Base-by-base conservation (phyloP, 805 yeast genomes). In the Starmerella kuoi region DNA sequence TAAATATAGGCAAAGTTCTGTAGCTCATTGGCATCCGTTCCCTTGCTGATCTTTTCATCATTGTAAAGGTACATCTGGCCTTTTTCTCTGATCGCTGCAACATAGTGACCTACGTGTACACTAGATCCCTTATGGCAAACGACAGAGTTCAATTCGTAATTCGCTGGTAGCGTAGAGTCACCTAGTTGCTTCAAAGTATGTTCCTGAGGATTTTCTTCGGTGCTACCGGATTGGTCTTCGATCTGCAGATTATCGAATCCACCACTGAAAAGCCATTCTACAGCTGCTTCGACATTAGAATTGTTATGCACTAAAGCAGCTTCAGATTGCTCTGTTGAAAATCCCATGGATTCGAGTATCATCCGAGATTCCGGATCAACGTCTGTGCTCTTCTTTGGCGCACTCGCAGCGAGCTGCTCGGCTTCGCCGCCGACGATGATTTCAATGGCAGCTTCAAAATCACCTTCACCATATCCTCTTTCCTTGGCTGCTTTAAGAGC, bases 81-180 rank as follows among this genome's bases (percentile, higher is more conserved):
- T 53, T 58, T 40, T 45, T 73, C 72, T 42, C 67, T 70, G 25
- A 82, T 65, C 54, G 80, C 86, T 1, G 78, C 82, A 31, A 87
- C 95, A 59, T 86, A 86, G 59, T 86, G 96, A 1, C 95, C 95
- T 0, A 94, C 82, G 51, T 87, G 95, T 1, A 84, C 79, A 11
- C 94, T 79, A 2, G 76, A 68, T 6, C 96, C 96, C 59, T 86
- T 87, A 60, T 86, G 96, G 57, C 95, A 85, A 14, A 87, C 67
- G 4, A 82, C 78, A 0, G 80, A 79, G 34, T 69, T 66, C 37
- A 87, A 60, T 3, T 53, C 47, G 55, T 78, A 85, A 14, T 51
- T 45, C 1, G 70, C 62, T 12, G 62, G 63, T n/a, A 43, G 41
- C 2, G 30, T 12, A 12, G 46, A 8, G 23, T 40, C 39, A 3